phyloP scores from a whole-genome alignment of 306 rosid genomes.

The Gynostemma pentaphyllum region DNA sequence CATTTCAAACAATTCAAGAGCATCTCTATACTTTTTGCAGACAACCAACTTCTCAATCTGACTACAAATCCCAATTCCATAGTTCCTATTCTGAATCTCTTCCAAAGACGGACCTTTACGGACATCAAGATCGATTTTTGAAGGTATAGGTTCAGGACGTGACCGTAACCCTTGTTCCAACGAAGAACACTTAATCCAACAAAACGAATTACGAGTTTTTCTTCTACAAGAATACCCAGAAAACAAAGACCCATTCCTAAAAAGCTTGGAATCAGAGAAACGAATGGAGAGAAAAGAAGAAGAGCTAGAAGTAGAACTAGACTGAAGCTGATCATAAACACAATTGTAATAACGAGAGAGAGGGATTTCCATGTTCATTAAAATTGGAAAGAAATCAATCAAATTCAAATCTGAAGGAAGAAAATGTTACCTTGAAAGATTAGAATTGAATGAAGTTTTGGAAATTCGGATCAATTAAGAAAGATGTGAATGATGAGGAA shows the following conservation, averaged over 20 bases:
- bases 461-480: constrained; percentile 6
- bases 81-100: constrained; percentile 21
- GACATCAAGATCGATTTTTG: constrained; percentile 19
- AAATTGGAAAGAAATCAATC: neutral
- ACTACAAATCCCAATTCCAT: constrained; percentile 35
- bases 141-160: constrained; percentile 30
- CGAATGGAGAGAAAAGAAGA: constrained; percentile 12
- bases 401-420: neutral
- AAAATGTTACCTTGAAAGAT: constrained; percentile 10
- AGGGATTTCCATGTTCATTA: constrained; percentile 48
- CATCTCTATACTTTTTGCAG: constrained; percentile 39
- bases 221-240: constrained; percentile 20
- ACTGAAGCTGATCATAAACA: constrained; percentile 19
- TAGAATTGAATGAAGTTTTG: neutral
- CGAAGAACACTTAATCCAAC: constrained; percentile 34
- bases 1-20: constrained; percentile 69
- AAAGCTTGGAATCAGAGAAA: constrained; percentile 15
- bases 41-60: constrained; percentile 70
- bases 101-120: constrained; percentile 15
- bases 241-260: constrained; percentile 11
- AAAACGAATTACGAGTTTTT: constrained; percentile 25
- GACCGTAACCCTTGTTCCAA: constrained; percentile 40
- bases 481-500: neutral
- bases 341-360: constrained; percentile 27
- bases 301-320: neutral